Conservation (phyloP, 2,329 filamentous ascomycete species). For the Ascosphaera apis region DNA sequence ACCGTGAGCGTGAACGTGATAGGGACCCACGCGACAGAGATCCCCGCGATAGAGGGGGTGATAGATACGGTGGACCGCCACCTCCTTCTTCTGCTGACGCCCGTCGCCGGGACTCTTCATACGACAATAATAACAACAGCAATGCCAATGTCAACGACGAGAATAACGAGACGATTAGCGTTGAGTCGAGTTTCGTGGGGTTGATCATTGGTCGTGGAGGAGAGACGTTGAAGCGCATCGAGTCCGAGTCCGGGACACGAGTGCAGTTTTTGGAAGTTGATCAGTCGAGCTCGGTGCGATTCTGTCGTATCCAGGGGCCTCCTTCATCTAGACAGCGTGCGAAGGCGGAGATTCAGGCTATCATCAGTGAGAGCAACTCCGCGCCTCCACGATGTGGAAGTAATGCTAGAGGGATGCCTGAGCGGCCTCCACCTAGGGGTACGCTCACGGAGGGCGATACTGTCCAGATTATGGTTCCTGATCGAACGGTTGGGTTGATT, state of each 20-base stretch:
- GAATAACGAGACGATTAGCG: constrained; percentile 58
- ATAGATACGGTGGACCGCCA: too few species aligned
- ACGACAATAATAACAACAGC: too few species aligned
- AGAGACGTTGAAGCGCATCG: constrained; percentile 69
- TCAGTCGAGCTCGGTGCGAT: constrained; percentile 46
- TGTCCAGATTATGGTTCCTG: constrained; percentile 84
- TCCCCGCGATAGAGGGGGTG: constrained; percentile 24
- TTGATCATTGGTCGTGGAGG: constrained; percentile 79
- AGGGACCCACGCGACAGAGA: constrained; percentile 31
- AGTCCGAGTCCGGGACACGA: constrained; percentile 57
- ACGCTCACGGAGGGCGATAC: constrained; percentile 57
- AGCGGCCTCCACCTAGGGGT: constrained; percentile 11
- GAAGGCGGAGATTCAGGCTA: constrained; percentile 61
- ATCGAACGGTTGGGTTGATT: constrained; percentile 77
- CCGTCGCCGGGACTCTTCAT: too few species aligned
- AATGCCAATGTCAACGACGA: too few species aligned
- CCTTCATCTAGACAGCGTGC: constrained; percentile 50
- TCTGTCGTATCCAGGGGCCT: constrained; percentile 66
- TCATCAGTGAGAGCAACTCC: constrained; percentile 67
- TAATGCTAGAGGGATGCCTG: constrained; percentile 6
- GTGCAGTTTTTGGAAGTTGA: constrained; percentile 71
- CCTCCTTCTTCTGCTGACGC: too few species aligned
- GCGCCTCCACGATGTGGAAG: constrained; percentile 9
- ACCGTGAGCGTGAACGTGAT: too few species aligned
- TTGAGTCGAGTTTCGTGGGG: constrained; percentile 69